phyloP scores from a whole-genome alignment of 495 filamentous ascomycete species.

The Ramalina intermedia region DNA sequence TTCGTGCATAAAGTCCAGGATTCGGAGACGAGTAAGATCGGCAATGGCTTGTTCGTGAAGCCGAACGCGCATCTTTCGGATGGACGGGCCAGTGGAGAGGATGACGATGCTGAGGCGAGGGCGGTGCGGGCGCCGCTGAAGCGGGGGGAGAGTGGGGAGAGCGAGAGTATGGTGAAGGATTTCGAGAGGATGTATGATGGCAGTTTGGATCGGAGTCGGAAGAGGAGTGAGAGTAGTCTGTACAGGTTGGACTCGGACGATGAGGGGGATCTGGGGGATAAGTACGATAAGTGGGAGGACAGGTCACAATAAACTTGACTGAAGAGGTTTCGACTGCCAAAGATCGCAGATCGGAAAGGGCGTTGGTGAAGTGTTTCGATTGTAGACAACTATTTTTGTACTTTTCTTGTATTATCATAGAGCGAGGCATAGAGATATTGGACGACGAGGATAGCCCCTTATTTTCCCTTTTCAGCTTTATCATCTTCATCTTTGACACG shows the following conservation, averaged over 20 bases:
- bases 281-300: too few relatives aligned
- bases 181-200: slow-evolving; percentile 5
- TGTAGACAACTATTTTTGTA: too few relatives aligned
- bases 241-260: background rate
- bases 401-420: too few relatives aligned
- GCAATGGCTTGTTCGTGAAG: background rate
- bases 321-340: too few relatives aligned
- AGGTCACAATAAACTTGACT: too few relatives aligned
- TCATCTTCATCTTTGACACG: too few relatives aligned
- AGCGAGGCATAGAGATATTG: too few relatives aligned
- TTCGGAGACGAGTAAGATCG: background rate
- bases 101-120: background rate
- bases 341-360: too few relatives aligned
- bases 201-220: background rate
- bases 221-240: background rate
- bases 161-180: slow-evolving; percentile 5
- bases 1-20: slow-evolving; percentile 10
- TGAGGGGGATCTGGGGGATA: background rate
- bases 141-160: background rate
- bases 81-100: background rate
- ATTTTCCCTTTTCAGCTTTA: too few relatives aligned
- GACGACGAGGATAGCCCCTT: too few relatives aligned
- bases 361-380: too few relatives aligned
- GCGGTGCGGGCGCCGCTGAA: background rate
- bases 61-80: background rate